Base-by-base conservation (phyloP, 768 basidiomycete genomes). In the Tylopilus sp. region DNA sequence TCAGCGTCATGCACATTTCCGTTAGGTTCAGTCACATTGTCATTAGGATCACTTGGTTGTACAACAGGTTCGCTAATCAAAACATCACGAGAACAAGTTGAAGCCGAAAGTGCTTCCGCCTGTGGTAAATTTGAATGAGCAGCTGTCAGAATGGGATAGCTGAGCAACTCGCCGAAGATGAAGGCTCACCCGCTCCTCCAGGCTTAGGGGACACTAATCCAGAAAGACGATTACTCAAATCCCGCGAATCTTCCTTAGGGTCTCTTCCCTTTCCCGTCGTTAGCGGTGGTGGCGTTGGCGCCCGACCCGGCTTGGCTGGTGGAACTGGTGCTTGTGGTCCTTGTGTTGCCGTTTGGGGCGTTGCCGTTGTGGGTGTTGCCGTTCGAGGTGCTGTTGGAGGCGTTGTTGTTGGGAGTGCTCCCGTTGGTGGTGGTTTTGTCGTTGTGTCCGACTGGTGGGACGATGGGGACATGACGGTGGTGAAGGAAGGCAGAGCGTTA, bases 121-220 rank as follows among this genome's bases (percentile, higher is more conserved):
- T 68, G 53, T 57, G 21, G 30, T 28, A 17, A 30, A 51, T 59
- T 53, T 44, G 52, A 56, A 69, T 70, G 62, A 68, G 67, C 52
- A 51, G 18, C 39, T 46, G 67, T 68, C 48, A 68, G 67, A 69
- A 64, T 40, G 51, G 26, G 53, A 40, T 35, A 43, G 38, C 45
- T 36, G 23, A 49, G 43, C 11, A 10, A 68, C 64, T 70, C 57
- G 65, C 69, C 67, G 47, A 48, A 55, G 62, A 58, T 28, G 51
- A 70, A 67, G 54, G 69, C 67, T 68, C 60, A 68, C 67, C 67
- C 67, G 1, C 40, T 59, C 61, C 59, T 55, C 53, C 49, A 39
- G 56, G 17, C 41, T 33, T 38, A 3, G 52, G 33, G 22, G 58
- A 40, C 1, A 45, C 3, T 5, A 43, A 23, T 13, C 51, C 21